A percentile compares a stretch with the other conserved stretches of the same genome.
Evolutionary conservation across 176 grass and related monocot species (phyloP).

Genomic region (Secale cereale): DNA sequence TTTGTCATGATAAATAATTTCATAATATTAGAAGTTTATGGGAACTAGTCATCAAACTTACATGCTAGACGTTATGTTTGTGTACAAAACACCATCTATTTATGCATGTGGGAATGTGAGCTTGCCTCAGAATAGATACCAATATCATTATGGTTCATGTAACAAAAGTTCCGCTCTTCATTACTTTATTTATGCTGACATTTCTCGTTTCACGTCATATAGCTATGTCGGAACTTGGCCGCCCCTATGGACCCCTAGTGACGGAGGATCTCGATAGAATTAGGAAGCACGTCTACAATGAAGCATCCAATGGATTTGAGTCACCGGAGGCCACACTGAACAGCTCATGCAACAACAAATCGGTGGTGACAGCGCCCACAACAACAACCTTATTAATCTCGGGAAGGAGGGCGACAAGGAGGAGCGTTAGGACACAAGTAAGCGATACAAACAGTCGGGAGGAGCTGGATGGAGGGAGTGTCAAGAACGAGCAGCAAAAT

Average conservation of each 20-base stretch:
- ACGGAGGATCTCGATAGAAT: neutral
- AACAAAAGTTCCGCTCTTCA: neutral
- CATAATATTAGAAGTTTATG: neutral
- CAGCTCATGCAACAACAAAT: neutral
- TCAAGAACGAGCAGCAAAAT: neutral
- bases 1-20: neutral
- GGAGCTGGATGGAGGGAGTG: neutral
- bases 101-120: neutral
- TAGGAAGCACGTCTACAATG: neutral
- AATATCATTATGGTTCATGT: neutral
- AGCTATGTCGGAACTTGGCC: neutral
- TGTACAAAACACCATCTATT: neutral
- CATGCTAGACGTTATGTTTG: neutral
- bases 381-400: neutral
- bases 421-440: neutral
- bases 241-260: neutral
- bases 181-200: neutral
- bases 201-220: neutral
- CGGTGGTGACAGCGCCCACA: fast-evolving
- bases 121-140: neutral
- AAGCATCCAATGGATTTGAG: neutral
- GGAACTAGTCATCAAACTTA: neutral
- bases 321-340: neutral
- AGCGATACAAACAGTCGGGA: neutral
- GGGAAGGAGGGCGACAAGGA: neutral